A percentile compares a stretch with the other conserved stretches of the same genome.
These are phyloP conservation scores for Ottelia alismoides DNA, from an alignment of 106 monocot genomes.

Conservation along the genomic window DNA sequence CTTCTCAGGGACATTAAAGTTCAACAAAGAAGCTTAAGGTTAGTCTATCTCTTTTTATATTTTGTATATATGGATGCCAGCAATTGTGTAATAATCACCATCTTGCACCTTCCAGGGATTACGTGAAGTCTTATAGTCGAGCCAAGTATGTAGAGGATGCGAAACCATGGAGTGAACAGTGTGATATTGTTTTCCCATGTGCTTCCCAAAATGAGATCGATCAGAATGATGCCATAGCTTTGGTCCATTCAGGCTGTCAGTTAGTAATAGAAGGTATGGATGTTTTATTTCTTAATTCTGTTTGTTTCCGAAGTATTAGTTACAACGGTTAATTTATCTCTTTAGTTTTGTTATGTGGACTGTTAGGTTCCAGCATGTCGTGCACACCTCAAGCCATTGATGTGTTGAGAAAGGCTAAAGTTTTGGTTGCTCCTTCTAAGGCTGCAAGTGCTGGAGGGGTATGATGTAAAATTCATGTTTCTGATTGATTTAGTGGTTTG, in stretches of 20 bases:
- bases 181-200: conserved; percentile 96
- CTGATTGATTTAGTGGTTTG: too few species aligned
- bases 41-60: conserved; percentile 1
- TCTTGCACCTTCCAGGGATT: conserved; percentile 57
- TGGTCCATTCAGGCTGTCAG: conserved; percentile 80
- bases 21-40: conserved; percentile 96
- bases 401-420: conserved; percentile 76
- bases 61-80: too few species aligned
- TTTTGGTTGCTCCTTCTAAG: conserved; percentile 89
- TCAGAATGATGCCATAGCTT: conserved; percentile 67
- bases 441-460: conserved; percentile 96
- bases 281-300: background rate
- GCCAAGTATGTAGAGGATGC: conserved; percentile 84
- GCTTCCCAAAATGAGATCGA: conserved; percentile 96
- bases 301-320: background rate
- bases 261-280: conserved; percentile 77
- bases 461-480: conserved; percentile 9
- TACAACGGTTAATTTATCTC: too few species aligned
- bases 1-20: conserved; percentile 84
- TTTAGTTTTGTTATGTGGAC: background rate
- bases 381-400: conserved; percentile 93
- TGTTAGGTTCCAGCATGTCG: conserved; percentile 93
- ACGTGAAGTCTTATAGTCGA: conserved; percentile 72
- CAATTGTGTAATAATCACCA: too few species aligned
- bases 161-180: conserved; percentile 89